Evolutionary conservation across 257 asterid species (phyloP).

Genomic region (Jasminum sambac): DNA sequence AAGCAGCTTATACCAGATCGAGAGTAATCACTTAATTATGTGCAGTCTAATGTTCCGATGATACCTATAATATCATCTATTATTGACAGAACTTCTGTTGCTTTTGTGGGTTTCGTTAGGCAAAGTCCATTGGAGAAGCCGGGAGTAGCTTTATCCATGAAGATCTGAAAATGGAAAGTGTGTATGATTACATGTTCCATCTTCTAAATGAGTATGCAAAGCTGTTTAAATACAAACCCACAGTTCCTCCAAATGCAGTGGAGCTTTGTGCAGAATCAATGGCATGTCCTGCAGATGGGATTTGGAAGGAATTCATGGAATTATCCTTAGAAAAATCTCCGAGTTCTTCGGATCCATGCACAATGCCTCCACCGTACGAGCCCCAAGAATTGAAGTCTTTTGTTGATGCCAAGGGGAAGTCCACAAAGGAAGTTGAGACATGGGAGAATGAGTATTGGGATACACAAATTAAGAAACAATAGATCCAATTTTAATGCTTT

Average conservation of each 20-base stretch:
- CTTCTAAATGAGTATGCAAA: conserved; percentile 70
- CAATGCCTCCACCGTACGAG: conserved; percentile 67
- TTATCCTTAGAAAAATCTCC: conserved; percentile 72
- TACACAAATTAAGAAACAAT: conserved; percentile 30
- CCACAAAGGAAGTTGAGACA: conserved; percentile 58
- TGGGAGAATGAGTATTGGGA: conserved; percentile 74
- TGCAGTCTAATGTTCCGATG: too few species aligned
- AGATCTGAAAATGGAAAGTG: conserved; percentile 68
- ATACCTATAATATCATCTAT: background rate
- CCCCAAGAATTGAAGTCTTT: conserved; percentile 45
- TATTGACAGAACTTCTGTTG: background rate
- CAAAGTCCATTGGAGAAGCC: conserved; percentile 67
- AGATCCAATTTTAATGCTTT: background rate
- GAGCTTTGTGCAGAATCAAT: conserved; percentile 69
- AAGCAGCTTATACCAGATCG: too few species aligned
- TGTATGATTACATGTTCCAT: conserved; percentile 79
- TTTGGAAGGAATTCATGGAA: conserved; percentile 66
- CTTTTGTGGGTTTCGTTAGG: conserved; percentile 37
- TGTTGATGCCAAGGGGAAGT: conserved; percentile 38
- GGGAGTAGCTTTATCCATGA: conserved; percentile 77
- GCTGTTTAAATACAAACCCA: conserved; percentile 64
- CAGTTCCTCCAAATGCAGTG: conserved; percentile 48
- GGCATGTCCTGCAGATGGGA: conserved; percentile 55
- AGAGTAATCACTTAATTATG: too few species aligned
- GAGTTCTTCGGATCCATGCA: conserved; percentile 55